Evolutionary conservation across 495 filamentous ascomycete genomes (phyloP).

Genomic region (Durotheca rogersii): DNA sequence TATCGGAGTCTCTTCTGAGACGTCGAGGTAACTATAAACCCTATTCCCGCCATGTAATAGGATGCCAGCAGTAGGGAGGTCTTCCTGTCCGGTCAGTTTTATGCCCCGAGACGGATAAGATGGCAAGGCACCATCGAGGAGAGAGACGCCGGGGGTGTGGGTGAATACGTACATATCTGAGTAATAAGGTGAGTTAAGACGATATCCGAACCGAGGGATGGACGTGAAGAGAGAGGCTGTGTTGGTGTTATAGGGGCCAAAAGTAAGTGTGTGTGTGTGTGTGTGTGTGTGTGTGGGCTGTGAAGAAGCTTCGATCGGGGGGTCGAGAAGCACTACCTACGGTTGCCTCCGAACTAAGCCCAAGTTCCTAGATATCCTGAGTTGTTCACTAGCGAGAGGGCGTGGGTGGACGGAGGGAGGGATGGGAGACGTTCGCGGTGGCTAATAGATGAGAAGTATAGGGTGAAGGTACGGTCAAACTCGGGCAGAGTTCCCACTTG

Average conservation of each 20-base stretch:
- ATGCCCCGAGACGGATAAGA: too few species aligned
- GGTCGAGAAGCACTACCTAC: too few species aligned
- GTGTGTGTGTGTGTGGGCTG: too few species aligned
- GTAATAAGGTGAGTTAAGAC: slow-evolving; percentile 19
- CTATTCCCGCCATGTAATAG: not conserved
- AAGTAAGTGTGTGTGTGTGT: too few species aligned
- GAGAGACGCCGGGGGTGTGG: slow-evolving; percentile 23
- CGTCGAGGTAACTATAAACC: slow-evolving; percentile 13
- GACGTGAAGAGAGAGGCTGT: slow-evolving; percentile 29
- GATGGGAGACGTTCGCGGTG: slow-evolving; percentile 4
- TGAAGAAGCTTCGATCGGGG: too few species aligned
- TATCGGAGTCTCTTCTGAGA: slow-evolving; percentile 16
- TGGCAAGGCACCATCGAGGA: too few species aligned
- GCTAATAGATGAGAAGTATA: slow-evolving; percentile 16
- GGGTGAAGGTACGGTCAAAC: slow-evolving; percentile 20
- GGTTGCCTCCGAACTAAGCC: slow-evolving; percentile 18
- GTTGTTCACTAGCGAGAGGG: too few species aligned
- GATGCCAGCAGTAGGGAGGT: not conserved
- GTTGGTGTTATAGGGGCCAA: slow-evolving; percentile 36
- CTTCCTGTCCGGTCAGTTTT: slow-evolving; percentile 1
- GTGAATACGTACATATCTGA: slow-evolving; percentile 10
- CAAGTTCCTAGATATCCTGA: slow-evolving; percentile 16
- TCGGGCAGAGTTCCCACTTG: slow-evolving; percentile 14
- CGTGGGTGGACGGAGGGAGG: slow-evolving; percentile 6
- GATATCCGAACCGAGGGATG: slow-evolving; percentile 7